Percentiles rank a stretch among this genome's conserved stretches.
Conservation (phyloP, 805 yeast genomes). For the Candida ortonii region DNA sequence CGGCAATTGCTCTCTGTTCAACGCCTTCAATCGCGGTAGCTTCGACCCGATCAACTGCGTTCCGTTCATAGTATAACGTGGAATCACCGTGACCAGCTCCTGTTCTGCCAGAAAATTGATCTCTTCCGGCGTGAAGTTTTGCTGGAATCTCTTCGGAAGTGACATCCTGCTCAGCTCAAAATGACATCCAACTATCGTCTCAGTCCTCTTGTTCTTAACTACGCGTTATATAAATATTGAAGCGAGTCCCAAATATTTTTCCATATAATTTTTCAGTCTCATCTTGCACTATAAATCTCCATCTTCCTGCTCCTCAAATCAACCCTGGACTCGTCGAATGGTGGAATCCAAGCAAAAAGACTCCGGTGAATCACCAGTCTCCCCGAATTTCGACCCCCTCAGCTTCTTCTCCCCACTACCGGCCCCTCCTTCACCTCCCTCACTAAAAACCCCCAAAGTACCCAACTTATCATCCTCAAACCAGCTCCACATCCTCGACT, state of each 20-base stretch:
- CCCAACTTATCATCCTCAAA: neutral
- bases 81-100: conserved; percentile 68
- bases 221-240: conserved; percentile 8
- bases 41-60: conserved; percentile 59
- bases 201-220: neutral
- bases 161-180: conserved; percentile 45
- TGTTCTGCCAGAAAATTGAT: conserved; percentile 84
- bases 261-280: too few relatives aligned
- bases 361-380: too few relatives aligned
- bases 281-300: too few relatives aligned
- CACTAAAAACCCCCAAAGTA: too few relatives aligned
- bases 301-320: too few relatives aligned
- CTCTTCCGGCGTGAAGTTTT: conserved; percentile 70
- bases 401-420: too few relatives aligned
- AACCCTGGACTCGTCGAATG: too few relatives aligned
- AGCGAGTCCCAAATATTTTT: too few relatives aligned
- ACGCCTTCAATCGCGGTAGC: conserved; percentile 60
- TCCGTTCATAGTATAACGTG: conserved; percentile 69
- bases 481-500: conserved; percentile 53
- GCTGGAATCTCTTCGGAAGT: conserved; percentile 51
- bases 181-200: neutral
- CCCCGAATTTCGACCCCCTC: neutral
- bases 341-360: too few relatives aligned
- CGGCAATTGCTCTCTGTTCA: conserved; percentile 70
- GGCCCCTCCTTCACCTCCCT: too few relatives aligned